These are phyloP conservation scores for Hericium erinaceus DNA, from an alignment of 768 basidiomycete genomes.

Conservation along the genomic window DNA sequence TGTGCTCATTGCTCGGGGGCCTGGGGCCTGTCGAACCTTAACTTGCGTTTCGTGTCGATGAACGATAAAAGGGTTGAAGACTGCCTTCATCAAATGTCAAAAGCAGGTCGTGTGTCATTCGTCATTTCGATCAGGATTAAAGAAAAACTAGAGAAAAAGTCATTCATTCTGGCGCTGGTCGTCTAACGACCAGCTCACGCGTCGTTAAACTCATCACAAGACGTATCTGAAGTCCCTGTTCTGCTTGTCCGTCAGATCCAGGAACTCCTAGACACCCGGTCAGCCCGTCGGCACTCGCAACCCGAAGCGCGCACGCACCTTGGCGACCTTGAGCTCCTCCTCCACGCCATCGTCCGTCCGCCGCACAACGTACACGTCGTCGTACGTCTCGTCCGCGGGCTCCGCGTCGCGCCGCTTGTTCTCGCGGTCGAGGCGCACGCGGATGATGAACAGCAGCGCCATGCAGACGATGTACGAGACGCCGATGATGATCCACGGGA, in stretches of 20 bases:
- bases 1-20: too few species aligned
- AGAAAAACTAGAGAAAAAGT: too few species aligned
- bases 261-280: slow-evolving; percentile 39
- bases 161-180: too few species aligned
- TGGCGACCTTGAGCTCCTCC: slow-evolving; percentile 51
- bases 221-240: slow-evolving; percentile 71
- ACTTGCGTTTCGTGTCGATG: too few species aligned
- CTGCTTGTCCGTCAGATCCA: slow-evolving; percentile 66
- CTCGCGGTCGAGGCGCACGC: slow-evolving; percentile 44
- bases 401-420: slow-evolving; percentile 58
- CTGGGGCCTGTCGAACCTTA: too few species aligned
- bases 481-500: slow-evolving; percentile 74
- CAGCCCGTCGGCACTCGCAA: neutral
- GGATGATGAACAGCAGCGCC: slow-evolving; percentile 37
- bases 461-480: slow-evolving; percentile 52
- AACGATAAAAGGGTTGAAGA: too few species aligned
- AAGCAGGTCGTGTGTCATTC: too few species aligned
- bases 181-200: too few species aligned
- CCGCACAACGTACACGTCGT: slow-evolving; percentile 53
- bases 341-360: slow-evolving; percentile 39
- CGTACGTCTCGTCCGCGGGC: slow-evolving; percentile 40
- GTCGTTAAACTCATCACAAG: slow-evolving; percentile 25
- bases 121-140: too few species aligned
- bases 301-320: slow-evolving; percentile 32
- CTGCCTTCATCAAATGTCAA: too few species aligned